Evolutionary conservation across 1,284 basidiomycete genomes (phyloP), one percentile per base, ranked within the genome.

Genomic region (Garcileccinum viscosum): DNA sequence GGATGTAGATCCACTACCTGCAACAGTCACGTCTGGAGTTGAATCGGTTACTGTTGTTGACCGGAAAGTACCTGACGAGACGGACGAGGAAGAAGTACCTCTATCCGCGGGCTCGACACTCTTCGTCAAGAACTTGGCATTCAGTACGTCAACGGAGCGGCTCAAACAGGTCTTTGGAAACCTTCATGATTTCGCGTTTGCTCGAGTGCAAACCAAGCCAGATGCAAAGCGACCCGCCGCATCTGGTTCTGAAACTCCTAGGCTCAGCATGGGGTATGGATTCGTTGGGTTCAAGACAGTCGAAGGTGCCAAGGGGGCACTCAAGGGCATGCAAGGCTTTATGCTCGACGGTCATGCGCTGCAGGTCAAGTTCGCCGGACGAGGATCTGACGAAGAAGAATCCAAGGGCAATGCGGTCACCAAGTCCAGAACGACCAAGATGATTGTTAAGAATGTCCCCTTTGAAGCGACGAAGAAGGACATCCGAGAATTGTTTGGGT

Each of bases 391-490:
- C 67, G 91, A 91, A 66, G 84, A 81, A 22, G 80, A 79, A n/a
- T 87, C 73, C 76, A 88, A 80, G 81, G 85, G 71, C 73, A 81
- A 71, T n/a, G 82, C 77, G 40, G 80, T 76, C 4, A 78, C 82
- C 65, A 86, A 84, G 75, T 89, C 87, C 70, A 86, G 86, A 73
- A 91, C 92, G 70, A 94, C 95, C 71, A 96, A 97, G 87, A 90
- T 99, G 85, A 89, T 99, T 62, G 94, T 99, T 75, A 99, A 99
- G 88, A 99, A 99, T 78, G 86, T 99, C 70, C 96, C 97, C 27
- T 99, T 99, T 83, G 97, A 99, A 82, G 95, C 93, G 62, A 94
- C 92, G 58, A 96, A 95, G 85, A 95, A 94, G 83, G 97, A 99
- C 74, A 87, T 99, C 27, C 87, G 93, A 65, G 92, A 95, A 71